Base-by-base conservation (phyloP, 2,329 filamentous ascomycete species). In the Aureobasidium sp. region DNA sequence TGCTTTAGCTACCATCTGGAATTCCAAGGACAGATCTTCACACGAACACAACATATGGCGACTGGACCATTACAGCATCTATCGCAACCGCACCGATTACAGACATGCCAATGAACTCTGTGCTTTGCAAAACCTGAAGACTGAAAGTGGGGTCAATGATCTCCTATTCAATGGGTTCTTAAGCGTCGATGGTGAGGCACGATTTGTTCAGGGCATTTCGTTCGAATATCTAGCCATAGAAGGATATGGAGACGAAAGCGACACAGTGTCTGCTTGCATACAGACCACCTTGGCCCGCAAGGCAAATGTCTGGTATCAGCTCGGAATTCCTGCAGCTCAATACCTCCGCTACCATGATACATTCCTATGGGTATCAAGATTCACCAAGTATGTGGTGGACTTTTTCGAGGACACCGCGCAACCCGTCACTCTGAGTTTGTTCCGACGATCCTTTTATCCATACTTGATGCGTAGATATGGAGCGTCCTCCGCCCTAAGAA, bases 331-430 rank as follows among this genome's bases (percentile, higher is more conserved):
- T 0, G 77, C 84, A 0, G 32, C 65, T 0, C 84, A 86, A 41
- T 95, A 94, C 68, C 65, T 64, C 12, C 75, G 84, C 1, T 91
- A 87, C 67, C 82, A 86, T 63, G 53, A 74, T 0, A 79, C 83
- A 0, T 93, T 91, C 64, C 63, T 86, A 0, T 94, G 89, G 89
- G 73, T 92, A 0, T 87, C 84, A 0, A 80, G 87, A 58, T 75
- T 94, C 0, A 79, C 82, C 0, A 93, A 92, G 69, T 85, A 91
- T 67, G 80, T 88, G 27, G 78, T 91, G 1, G 87, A 91, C 64
- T 94, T 82, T 66, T 76, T 88, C 52, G 66, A 72, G 1, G 23
- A 51, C 10, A 62, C 68, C 1, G 57, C 70, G 3, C 60, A 65
- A 1, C 67, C 70, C 9, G 79, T 88, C 1, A 72, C 74, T 0